phyloP scores from a whole-genome alignment of 768 basidiomycete genomes.

The Dentipellis sp. region DNA sequence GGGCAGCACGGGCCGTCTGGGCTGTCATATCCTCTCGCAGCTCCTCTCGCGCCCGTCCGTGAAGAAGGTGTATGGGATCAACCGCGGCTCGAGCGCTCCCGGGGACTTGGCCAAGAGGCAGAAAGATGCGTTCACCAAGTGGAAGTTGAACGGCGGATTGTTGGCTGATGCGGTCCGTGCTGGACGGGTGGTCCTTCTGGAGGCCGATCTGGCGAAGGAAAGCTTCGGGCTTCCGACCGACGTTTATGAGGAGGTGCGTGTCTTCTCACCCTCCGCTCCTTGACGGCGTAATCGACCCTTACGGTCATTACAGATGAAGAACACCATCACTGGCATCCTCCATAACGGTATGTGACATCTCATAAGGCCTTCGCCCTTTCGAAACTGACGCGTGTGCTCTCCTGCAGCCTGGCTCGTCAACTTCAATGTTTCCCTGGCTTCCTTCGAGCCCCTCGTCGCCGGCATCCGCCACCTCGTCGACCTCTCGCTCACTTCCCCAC shows the following conservation, averaged over 20 bases:
- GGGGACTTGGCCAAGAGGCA: constrained; percentile 4
- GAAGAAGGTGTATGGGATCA: constrained; percentile 18
- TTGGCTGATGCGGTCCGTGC: not conserved
- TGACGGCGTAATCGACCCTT: not conserved
- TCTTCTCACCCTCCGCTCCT: not conserved
- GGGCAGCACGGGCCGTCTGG: constrained; percentile 25
- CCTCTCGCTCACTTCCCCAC: not conserved
- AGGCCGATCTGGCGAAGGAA: constrained; percentile 6
- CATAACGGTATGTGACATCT: not conserved
- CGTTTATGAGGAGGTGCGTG: constrained; percentile 9
- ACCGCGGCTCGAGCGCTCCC: not conserved
- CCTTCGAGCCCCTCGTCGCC: constrained; percentile 1
- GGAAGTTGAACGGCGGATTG: constrained; percentile 8
- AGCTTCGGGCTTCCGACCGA: constrained; percentile 7
- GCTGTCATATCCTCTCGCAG: constrained; percentile 18
- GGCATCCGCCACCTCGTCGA: constrained; percentile 2
- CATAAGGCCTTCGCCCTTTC: not conserved
- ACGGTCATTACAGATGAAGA: not conserved
- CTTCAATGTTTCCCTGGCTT: constrained; percentile 1
- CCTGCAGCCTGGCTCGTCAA: not conserved
- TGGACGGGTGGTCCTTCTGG: constrained; percentile 9
- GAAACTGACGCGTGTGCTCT: not conserved
- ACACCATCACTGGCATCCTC: not conserved
- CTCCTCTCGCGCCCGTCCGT: constrained; percentile 15
- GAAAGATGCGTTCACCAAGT: constrained; percentile 8